Conservation (phyloP, 2,329 filamentous ascomycete species). For the Aspergillus pseudoglaucus region DNA sequence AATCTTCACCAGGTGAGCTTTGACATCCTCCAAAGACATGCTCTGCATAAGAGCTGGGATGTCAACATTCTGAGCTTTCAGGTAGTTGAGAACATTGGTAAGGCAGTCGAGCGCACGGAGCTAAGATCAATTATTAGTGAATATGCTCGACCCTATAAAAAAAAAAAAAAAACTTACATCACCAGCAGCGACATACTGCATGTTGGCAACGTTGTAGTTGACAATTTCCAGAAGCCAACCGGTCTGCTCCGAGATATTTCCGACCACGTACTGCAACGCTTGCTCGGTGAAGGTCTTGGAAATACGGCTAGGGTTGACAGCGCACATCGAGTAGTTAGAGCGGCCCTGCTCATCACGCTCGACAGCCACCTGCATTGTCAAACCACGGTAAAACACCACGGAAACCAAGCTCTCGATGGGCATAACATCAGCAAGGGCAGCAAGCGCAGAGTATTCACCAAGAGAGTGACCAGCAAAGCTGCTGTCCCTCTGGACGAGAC, state of each 20-base stretch:
- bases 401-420: constrained; percentile 98
- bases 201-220: constrained; percentile 76
- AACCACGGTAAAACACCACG: constrained; percentile 96
- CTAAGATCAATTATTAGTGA: constrained; percentile 13
- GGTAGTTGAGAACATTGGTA: constrained; percentile 81
- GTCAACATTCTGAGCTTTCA: constrained; percentile 96
- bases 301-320: constrained; percentile 96
- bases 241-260: constrained; percentile 89
- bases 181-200: constrained; percentile 64
- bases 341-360: constrained; percentile 89
- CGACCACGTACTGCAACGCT: constrained; percentile 91
- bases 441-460: constrained; percentile 95
- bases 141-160: too few relatives aligned
- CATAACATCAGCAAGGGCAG: constrained; percentile 95
- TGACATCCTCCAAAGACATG: constrained; percentile 81
- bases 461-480: constrained; percentile 97
- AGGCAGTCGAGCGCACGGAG: constrained; percentile 60
- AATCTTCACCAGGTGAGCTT: constrained; percentile 81
- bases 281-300: constrained; percentile 98
- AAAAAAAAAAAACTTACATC: constrained; percentile 40
- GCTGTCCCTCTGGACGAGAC: constrained; percentile 90
- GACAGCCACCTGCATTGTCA: constrained; percentile 98
- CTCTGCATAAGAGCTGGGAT: constrained; percentile 87
- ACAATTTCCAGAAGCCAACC: constrained; percentile 97
- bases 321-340: constrained; percentile 99